phyloP scores from a whole-genome alignment of 1,139 yeast species.

The Blastobotrys persicus region DNA sequence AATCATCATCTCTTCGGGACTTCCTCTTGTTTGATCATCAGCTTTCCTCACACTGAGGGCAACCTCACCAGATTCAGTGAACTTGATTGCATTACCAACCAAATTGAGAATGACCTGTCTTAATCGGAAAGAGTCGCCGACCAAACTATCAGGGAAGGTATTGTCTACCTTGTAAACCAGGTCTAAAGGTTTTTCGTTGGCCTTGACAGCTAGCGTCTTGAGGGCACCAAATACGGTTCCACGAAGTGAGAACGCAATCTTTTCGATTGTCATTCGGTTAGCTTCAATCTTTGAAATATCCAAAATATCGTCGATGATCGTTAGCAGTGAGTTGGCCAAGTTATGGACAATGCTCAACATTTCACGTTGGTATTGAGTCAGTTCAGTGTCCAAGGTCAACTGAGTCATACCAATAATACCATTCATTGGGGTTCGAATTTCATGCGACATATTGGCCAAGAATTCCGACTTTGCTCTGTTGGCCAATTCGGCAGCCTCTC shows the following conservation, averaged over 20 bases:
- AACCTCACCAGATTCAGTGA: slow-evolving; percentile 78
- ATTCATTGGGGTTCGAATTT: slow-evolving; percentile 86
- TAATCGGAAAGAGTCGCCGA: slow-evolving; percentile 83
- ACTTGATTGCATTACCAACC: slow-evolving; percentile 86
- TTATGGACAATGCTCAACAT: slow-evolving; percentile 86
- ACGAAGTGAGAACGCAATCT: slow-evolving; percentile 77
- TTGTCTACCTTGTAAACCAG: slow-evolving; percentile 79
- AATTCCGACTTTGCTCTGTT: slow-evolving; percentile 89
- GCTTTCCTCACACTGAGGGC: slow-evolving; percentile 43
- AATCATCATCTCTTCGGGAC: slow-evolving; percentile 58
- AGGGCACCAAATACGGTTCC: slow-evolving; percentile 88
- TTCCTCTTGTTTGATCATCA: slow-evolving; percentile 40
- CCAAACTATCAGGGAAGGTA: slow-evolving; percentile 78
- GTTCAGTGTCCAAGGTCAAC: slow-evolving; percentile 77
- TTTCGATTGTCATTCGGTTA: slow-evolving; percentile 87
- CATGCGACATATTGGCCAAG: slow-evolving; percentile 89
- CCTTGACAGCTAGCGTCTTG: slow-evolving; percentile 82
- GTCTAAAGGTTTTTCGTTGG: slow-evolving; percentile 79
- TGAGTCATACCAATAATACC: slow-evolving; percentile 95
- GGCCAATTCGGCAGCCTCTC: slow-evolving; percentile 91
- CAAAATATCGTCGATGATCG: slow-evolving; percentile 82
- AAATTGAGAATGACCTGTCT: slow-evolving; percentile 80
- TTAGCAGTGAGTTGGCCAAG: slow-evolving; percentile 75
- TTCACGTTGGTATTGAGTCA: slow-evolving; percentile 85
- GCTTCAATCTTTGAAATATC: slow-evolving; percentile 93